These are phyloP conservation scores for Meyerozyma guilliermondii DNA, from an alignment of 1,139 yeast species.

Conservation along the genomic window DNA sequence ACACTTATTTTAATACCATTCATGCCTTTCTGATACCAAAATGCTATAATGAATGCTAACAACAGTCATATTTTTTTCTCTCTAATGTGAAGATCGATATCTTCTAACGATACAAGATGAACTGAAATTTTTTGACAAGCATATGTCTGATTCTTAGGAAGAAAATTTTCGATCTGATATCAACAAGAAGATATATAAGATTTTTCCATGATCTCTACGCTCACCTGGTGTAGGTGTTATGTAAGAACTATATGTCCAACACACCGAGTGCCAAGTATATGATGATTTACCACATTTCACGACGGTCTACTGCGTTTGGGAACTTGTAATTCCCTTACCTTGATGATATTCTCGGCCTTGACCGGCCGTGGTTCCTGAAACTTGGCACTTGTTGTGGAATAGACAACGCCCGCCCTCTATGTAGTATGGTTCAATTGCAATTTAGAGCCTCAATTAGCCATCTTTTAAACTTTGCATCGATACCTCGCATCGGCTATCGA, in stretches of 20 bases:
- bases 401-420: too few relatives aligned
- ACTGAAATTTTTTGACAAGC: constrained; percentile 70
- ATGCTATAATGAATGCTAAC: constrained; percentile 7
- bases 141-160: constrained; percentile 87
- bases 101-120: constrained; percentile 51
- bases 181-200: neutral
- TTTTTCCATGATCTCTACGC: constrained; percentile 1
- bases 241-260: neutral
- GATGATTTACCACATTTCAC: constrained; percentile 93
- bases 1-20: constrained; percentile 75
- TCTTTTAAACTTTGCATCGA: neutral
- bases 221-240: neutral
- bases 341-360: constrained; percentile 97
- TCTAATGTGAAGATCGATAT: neutral
- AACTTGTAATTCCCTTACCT: constrained; percentile 68
- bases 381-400: constrained; percentile 3
- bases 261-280: constrained; percentile 45
- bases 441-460: too few relatives aligned
- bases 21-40: constrained; percentile 81
- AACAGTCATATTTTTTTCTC: constrained; percentile 1
- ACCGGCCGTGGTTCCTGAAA: constrained; percentile 95
- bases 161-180: constrained; percentile 36
- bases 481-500: constrained; percentile 1
- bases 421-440: too few relatives aligned
- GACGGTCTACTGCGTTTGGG: constrained; percentile 99